Base-by-base conservation (phyloP, 2,329 filamentous ascomycete genomes). In the Biscogniauxia marginata region DNA sequence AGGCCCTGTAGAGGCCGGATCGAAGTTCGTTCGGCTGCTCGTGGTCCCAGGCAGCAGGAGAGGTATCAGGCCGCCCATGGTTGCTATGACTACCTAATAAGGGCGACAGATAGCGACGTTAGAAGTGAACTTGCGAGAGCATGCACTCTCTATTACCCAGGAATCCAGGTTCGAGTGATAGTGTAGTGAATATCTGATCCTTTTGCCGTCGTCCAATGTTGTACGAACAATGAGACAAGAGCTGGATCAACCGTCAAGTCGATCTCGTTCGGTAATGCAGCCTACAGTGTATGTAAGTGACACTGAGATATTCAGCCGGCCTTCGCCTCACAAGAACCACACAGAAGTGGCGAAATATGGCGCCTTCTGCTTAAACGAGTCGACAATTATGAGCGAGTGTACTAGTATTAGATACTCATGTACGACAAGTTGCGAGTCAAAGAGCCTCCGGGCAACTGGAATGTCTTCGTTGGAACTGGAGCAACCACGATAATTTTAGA, bases 41-140 rank as follows among this genome's bases (percentile, higher is more conserved):
- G 52, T 39, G 23, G 63, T 59, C 20, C 63, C 54, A 13, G 66
- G 61, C 24, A 67, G 63, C 34, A 66, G 49, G 11, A 70, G 58
- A 16, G 67, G 65, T 63, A 70, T 66, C 44, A 68, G 45, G 49
- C 62, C 63, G 16, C 61, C 64, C 66, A 70, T 68, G 22, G 34
- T 57, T 55, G 30, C 44, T 34, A 20, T 58, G 23, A 9, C n/a
- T n/a, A n/a, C n/a, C n/a, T 39, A 39, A 39, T n/a, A 4, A 16
- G 30, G n/a, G 30, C n/a, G 9, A 39, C n/a, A 9, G 30, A 39
- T 39, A 39, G 21, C 19, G 53, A 20, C 51, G 23, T 39, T 46
- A 52, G n/a, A n/a, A 24, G 30, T 47, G 39, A 54, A 23, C 18
- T 18, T 39, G 30, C n/a, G 5, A 39, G 30, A 39, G 6, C 30